phyloP scores from a whole-genome alignment of 805 yeast species.

The Pichia phayaonensis region DNA sequence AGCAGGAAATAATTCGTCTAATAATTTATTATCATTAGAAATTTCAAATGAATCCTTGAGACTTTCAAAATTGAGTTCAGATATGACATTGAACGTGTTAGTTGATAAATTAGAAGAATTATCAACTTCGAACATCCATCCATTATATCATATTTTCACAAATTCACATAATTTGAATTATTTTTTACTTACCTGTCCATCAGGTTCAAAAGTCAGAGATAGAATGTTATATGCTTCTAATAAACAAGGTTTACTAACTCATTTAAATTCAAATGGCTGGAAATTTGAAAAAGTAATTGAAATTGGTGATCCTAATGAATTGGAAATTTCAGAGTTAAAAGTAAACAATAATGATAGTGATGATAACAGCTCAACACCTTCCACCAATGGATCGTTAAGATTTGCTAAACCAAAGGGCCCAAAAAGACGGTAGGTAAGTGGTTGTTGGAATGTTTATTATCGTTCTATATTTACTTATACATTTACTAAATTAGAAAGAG shows the following conservation, averaged over 20 bases:
- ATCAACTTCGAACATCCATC: not conserved
- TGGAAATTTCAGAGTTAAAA: slow-evolving; percentile 46
- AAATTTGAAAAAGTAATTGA: slow-evolving; percentile 46
- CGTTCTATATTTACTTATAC: not conserved
- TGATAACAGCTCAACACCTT: not conserved
- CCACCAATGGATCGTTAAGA: slow-evolving; percentile 23
- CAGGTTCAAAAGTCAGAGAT: slow-evolving; percentile 81
- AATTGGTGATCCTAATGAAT: slow-evolving; percentile 65
- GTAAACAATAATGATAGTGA: not conserved
- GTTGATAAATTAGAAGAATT: not conserved
- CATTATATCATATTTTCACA: slow-evolving; percentile 12
- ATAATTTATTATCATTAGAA: slow-evolving; percentile 1
- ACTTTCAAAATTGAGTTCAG: not conserved
- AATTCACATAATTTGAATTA: slow-evolving; percentile 20
- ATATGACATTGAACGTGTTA: not conserved
- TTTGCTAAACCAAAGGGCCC: slow-evolving; percentile 68
- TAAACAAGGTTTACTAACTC: slow-evolving; percentile 50
- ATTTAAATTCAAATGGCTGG: slow-evolving; percentile 35
- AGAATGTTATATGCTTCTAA: slow-evolving; percentile 90
- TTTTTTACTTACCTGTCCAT: slow-evolving; percentile 84
- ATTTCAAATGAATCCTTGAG: slow-evolving; percentile 5
- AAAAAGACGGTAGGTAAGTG: slow-evolving; percentile 35
- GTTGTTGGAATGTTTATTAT: not conserved
- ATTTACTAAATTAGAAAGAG: not conserved
- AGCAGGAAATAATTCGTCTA: not conserved